Evolutionary conservation across 345 rosid species (phyloP).

Genomic region (Rhodamnia argentea): DNA sequence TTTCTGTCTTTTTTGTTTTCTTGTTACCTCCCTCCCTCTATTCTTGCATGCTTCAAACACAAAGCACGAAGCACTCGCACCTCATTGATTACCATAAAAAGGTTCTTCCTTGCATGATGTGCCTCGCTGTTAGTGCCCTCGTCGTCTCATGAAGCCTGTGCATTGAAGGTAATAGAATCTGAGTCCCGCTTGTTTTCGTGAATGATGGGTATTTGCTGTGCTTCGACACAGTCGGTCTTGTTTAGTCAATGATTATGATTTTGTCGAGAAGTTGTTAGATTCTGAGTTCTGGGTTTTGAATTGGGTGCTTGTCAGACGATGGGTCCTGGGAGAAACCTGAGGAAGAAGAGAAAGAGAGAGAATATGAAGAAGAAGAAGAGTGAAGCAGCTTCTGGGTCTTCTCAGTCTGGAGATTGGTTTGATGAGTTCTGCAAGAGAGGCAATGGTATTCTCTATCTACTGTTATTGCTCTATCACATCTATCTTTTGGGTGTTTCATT

Average conservation of each 20-base stretch:
- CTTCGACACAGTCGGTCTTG: neutral
- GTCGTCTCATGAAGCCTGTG: neutral
- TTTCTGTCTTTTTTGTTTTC: neutral
- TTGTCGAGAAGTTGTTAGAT: neutral
- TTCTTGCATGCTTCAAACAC: constrained; percentile 3
- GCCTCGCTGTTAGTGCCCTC: neutral
- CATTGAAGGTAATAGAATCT: neutral
- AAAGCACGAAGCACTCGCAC: neutral
- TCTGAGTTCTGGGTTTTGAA: neutral
- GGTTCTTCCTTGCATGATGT: neutral
- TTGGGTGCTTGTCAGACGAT: neutral
- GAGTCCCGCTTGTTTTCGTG: neutral
- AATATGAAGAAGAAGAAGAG: constrained; percentile 21
- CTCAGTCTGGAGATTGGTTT: constrained; percentile 41
- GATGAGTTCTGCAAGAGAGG: constrained; percentile 30
- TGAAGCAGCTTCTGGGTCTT: constrained; percentile 29
- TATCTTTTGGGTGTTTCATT: neutral
- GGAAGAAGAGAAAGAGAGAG: constrained; percentile 19
- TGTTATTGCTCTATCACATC: neutral
- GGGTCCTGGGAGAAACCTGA: neutral
- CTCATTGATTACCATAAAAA: neutral
- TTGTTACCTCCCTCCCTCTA: neutral
- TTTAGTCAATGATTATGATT: neutral
- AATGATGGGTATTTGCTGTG: neutral
- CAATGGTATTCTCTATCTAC: constrained; percentile 23